These are phyloP conservation scores for Botrytis medusae DNA, from an alignment of 2,329 filamentous ascomycete species.

Conservation along the genomic window DNA sequence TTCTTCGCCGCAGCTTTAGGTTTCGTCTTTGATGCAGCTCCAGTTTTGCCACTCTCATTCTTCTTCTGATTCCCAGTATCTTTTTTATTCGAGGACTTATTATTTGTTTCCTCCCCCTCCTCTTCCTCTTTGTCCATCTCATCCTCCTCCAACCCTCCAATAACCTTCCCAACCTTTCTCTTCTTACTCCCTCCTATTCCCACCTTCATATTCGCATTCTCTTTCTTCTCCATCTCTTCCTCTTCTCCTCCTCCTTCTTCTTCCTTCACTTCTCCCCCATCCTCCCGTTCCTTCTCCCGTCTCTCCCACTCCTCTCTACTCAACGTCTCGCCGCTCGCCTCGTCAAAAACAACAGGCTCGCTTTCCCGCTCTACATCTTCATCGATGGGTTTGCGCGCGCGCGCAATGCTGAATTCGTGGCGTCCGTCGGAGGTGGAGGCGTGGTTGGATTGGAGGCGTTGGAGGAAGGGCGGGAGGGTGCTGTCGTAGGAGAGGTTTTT, in stretches of 20 bases:
- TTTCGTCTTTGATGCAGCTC: conserved; percentile 30
- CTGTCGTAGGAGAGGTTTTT: conserved; percentile 69
- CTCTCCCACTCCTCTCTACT: conserved; percentile 42
- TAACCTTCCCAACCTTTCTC: conserved; percentile 54
- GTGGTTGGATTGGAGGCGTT: conserved; percentile 54
- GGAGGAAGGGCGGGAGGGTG: conserved; percentile 60
- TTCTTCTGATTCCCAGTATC: not conserved
- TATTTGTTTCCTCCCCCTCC: not conserved
- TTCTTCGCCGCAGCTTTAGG: conserved; percentile 41
- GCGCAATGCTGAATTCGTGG: conserved; percentile 41
- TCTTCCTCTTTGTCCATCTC: not conserved
- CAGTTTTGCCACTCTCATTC: not conserved
- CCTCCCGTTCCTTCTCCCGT: conserved; percentile 36
- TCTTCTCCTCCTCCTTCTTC: not conserved
- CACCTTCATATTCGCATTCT: conserved; percentile 39
- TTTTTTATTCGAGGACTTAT: not conserved
- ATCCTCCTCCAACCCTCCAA: conserved; percentile 42
- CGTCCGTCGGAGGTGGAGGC: conserved; percentile 46
- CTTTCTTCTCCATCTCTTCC: conserved; percentile 45
- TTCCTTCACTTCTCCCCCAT: conserved; percentile 28
- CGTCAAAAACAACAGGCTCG: conserved; percentile 72
- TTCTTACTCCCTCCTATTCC: conserved; percentile 52
- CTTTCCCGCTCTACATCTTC: conserved; percentile 74
- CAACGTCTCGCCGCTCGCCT: conserved; percentile 61
- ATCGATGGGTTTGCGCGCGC: conserved; percentile 51